phyloP scores from a whole-genome alignment of 176 grass and related monocot species.

The Oryza meridionalis region DNA sequence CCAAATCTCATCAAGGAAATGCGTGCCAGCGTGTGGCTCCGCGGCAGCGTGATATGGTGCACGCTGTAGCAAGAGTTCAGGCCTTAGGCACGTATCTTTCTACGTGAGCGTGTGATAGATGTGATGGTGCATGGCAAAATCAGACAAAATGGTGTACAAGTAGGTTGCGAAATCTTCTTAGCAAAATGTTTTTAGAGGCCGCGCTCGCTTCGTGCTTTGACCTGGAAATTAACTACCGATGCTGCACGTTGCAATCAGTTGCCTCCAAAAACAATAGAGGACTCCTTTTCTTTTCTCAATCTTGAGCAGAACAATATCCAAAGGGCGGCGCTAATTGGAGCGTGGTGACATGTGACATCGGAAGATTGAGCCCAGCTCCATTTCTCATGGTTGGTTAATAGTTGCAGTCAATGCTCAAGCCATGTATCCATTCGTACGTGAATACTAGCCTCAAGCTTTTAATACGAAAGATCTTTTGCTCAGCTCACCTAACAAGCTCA shows the following conservation, averaged over 20 bases:
- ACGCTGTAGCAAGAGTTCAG: background rate
- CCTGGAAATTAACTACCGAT: background rate
- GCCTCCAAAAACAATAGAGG: background rate
- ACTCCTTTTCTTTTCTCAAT: background rate
- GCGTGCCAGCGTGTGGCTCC: background rate
- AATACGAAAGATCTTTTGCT: background rate
- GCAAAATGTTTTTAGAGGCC: constrained; percentile 6
- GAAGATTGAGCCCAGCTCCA: background rate
- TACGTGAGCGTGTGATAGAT: constrained; percentile 29
- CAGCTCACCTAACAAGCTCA: background rate
- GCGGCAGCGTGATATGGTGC: background rate
- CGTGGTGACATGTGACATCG: background rate
- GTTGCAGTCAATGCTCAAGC: background rate
- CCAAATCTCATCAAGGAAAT: constrained; percentile 1
- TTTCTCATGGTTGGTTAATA: background rate
- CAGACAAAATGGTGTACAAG: background rate
- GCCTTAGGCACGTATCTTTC: constrained; percentile 19
- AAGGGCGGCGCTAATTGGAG: background rate
- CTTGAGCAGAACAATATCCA: background rate
- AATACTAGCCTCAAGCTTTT: constrained; percentile 8
- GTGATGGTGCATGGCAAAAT: background rate
- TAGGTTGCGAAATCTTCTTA: background rate
- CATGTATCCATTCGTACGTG: constrained; percentile 2
- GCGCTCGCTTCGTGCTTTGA: constrained; percentile 2
- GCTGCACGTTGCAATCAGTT: background rate